Evolutionary conservation across 1,284 basidiomycete genomes (phyloP).

Genomic region (Trametes pubescens): DNA sequence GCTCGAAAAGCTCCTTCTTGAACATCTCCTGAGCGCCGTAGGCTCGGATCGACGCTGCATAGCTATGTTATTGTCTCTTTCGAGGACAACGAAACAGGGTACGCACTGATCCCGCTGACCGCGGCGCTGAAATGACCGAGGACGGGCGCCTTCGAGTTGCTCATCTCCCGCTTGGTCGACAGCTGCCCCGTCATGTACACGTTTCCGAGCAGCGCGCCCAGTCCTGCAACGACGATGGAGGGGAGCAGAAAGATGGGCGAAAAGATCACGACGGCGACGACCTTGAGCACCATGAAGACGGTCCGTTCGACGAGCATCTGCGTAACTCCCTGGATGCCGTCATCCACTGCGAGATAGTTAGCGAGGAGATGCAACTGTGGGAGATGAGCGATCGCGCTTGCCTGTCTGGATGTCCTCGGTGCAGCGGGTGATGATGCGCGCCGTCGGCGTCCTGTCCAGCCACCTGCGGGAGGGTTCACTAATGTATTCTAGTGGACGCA

Average conservation of each 20-base stretch:
- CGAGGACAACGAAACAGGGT: not conserved
- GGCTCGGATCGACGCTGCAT: slow-evolving; percentile 66
- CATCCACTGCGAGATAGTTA: slow-evolving; percentile 13
- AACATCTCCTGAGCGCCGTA: slow-evolving; percentile 62
- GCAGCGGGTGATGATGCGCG: slow-evolving; percentile 66
- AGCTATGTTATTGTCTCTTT: no score
- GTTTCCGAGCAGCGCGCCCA: slow-evolving; percentile 54
- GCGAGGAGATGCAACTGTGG: not conserved
- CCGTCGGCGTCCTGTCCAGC: slow-evolving; percentile 65
- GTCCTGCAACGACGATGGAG: slow-evolving; percentile 48
- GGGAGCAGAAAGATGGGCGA: slow-evolving; percentile 53
- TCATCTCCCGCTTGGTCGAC: slow-evolving; percentile 80
- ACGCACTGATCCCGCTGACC: slow-evolving; percentile 68
- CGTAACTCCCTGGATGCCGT: not conserved
- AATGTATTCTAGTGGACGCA: slow-evolving; percentile 16
- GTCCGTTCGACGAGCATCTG: slow-evolving; percentile 40
- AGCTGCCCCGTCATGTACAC: slow-evolving; percentile 77
- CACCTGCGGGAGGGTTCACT: slow-evolving; percentile 43
- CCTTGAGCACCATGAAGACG: slow-evolving; percentile 48
- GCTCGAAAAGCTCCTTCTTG: slow-evolving; percentile 50
- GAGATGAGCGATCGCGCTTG: slow-evolving; percentile 18
- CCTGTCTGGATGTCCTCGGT: slow-evolving; percentile 62
- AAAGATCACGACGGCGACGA: slow-evolving; percentile 51
- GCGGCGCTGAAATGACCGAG: slow-evolving; percentile 76
- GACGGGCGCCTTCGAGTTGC: slow-evolving; percentile 70